Evolutionary conservation across 1,139 yeast genomes (phyloP).

Genomic region (Hansenula lynferdii): DNA sequence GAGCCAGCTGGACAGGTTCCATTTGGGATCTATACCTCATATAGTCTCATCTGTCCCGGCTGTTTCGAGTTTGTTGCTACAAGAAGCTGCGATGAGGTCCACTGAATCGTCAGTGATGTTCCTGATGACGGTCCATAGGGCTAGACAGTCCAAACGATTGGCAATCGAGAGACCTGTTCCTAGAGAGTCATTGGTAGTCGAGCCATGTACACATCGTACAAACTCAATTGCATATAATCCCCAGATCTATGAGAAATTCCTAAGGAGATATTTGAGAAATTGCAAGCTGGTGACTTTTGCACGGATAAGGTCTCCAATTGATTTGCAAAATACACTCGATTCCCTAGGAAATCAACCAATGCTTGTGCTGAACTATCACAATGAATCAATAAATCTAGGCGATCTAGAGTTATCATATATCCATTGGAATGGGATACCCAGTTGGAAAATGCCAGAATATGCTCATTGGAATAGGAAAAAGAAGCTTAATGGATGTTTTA

Average conservation of each 20-base stretch:
- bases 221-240: constrained; percentile 3
- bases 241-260: neutral
- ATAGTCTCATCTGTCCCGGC: neutral
- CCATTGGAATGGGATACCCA: neutral
- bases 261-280: neutral
- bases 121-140: neutral
- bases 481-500: no score
- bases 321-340: no score
- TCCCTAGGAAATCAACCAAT: neutral
- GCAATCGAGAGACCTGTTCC: neutral
- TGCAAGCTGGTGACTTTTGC: constrained; percentile 1
- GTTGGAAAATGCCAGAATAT: constrained; percentile 1
- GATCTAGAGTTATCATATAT: neutral
- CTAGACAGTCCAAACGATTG: neutral
- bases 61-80: neutral
- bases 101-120: neutral
- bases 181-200: neutral
- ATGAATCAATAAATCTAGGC: neutral
- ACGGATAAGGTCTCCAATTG: no score
- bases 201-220: constrained; percentile 1
- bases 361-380: neutral
- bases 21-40: neutral
- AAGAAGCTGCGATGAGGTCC: neutral
- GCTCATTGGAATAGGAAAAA: neutral
- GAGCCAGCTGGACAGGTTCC: neutral